These are phyloP conservation scores for Crithidia mellificae DNA, from an alignment of 208 protist genomes.

Conservation along the genomic window DNA sequence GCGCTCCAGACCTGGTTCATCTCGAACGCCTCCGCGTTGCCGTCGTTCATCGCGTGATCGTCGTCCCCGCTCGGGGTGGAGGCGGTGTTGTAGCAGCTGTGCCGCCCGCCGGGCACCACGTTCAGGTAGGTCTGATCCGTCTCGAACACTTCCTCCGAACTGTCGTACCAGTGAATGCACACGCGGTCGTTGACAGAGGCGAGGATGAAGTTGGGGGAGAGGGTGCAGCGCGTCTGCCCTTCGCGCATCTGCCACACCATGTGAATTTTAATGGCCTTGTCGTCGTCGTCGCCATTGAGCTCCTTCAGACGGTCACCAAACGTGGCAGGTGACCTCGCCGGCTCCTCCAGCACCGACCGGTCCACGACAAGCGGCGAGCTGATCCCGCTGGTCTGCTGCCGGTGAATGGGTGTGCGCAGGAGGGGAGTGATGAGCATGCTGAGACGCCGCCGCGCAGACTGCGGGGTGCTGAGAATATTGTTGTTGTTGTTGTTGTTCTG, in stretches of 20 bases:
- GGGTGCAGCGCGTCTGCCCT: background rate
- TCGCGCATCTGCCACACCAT: slow-evolving; percentile 20
- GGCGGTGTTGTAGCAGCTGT: slow-evolving; percentile 27
- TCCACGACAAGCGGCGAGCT: slow-evolving; percentile 19
- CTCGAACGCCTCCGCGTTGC: slow-evolving; percentile 3
- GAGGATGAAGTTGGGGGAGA: slow-evolving; percentile 17
- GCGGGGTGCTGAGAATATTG: background rate
- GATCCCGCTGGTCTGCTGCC: slow-evolving; percentile 2
- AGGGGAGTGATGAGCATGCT: slow-evolving; percentile 6
- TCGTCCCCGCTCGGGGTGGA: background rate
- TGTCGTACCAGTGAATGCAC: slow-evolving; percentile 33
- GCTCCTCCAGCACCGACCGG: slow-evolving; percentile 16
- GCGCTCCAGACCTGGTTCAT: slow-evolving; percentile 9
- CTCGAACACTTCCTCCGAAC: slow-evolving; percentile 25
- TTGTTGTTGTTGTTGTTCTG: background rate
- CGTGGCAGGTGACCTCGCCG: slow-evolving; percentile 11
- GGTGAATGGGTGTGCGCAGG: slow-evolving; percentile 16
- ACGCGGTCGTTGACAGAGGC: slow-evolving; percentile 21
- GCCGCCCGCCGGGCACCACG: slow-evolving; percentile 21
- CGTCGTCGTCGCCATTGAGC: background rate
- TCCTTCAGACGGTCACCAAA: slow-evolving; percentile 12
- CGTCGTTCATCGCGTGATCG: background rate
- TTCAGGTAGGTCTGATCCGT: slow-evolving; percentile 34
- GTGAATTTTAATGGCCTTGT: slow-evolving; percentile 7
- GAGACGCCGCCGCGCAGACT: background rate